phyloP scores from a whole-genome alignment of 306 rosid species.

The Trifolium repens region DNA sequence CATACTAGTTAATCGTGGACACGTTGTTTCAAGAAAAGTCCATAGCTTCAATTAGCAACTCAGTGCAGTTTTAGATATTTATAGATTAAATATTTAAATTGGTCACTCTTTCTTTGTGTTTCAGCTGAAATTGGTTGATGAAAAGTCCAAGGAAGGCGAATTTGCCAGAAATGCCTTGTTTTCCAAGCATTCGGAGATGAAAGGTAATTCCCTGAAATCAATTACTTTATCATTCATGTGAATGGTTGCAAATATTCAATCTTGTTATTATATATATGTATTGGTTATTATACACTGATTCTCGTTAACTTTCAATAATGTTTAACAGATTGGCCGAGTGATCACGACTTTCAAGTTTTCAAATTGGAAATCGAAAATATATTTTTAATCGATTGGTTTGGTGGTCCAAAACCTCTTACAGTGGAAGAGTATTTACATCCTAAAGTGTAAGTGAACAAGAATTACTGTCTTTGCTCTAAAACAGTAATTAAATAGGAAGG shows the following conservation, averaged over 20 bases:
- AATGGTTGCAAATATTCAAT: slow-evolving; percentile 27
- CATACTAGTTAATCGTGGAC: slow-evolving; percentile 4
- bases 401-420: slow-evolving; percentile 85
- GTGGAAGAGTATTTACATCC: slow-evolving; percentile 69
- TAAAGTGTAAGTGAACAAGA: slow-evolving; percentile 39
- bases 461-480: slow-evolving; percentile 7
- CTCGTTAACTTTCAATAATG: slow-evolving; percentile 3
- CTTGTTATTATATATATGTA: slow-evolving; percentile 4
- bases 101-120: slow-evolving; percentile 37
- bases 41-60: neutral
- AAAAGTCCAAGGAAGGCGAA: slow-evolving; percentile 59
- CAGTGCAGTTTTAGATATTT: neutral
- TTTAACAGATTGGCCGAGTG: slow-evolving; percentile 75
- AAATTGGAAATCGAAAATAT: slow-evolving; percentile 74
- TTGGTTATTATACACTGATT: slow-evolving; percentile 11
- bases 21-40: neutral
- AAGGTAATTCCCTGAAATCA: slow-evolving; percentile 49
- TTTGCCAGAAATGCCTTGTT: slow-evolving; percentile 78
- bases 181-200: slow-evolving; percentile 92
- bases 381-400: slow-evolving; percentile 84
- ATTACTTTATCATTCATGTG: slow-evolving; percentile 16
- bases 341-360: slow-evolving; percentile 73
- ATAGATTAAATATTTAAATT: neutral
- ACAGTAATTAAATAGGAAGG: neutral
- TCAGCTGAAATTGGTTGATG: slow-evolving; percentile 73